Percentiles rank a stretch among this genome's conserved stretches.
These are phyloP conservation scores for Gracilaria vermiculophylla DNA, from an alignment of 23 red algal genomes.

Conservation along the genomic window DNA sequence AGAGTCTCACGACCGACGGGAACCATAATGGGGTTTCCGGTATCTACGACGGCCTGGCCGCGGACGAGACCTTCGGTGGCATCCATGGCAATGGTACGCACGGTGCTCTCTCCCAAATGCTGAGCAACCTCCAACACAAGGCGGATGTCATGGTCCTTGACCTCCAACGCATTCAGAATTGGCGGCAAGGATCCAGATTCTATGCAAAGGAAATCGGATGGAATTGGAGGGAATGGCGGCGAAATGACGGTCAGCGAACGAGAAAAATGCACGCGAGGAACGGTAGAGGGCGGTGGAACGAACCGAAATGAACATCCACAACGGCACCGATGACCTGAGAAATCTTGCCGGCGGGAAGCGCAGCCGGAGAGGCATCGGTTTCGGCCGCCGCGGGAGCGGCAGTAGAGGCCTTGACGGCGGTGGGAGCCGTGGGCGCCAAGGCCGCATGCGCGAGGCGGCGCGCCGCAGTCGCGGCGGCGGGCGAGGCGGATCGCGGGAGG, in stretches of 20 bases:
- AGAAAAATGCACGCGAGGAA: neutral
- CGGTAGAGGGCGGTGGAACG: neutral
- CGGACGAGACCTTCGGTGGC: conserved; percentile 98
- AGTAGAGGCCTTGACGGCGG: conserved; percentile 22
- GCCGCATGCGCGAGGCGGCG: conserved; percentile 27
- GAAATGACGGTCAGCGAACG: neutral
- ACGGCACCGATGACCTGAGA: conserved; percentile 99
- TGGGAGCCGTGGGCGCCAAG: conserved; percentile 19
- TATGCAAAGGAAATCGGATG: neutral
- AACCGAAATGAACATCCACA: conserved; percentile 96
- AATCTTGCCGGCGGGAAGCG: conserved; percentile 65
- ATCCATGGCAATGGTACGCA: conserved; percentile 98
- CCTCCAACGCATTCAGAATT: conserved; percentile 96
- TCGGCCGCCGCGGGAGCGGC: conserved; percentile 27
- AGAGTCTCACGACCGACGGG: conserved; percentile 96
- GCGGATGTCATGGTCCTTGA: conserved; percentile 88
- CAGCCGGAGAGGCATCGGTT: conserved; percentile 13
- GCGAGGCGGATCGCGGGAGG: conserved; percentile 6
- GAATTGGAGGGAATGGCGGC: neutral
- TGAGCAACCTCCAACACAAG: conserved; percentile 98
- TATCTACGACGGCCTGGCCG: conserved; percentile 90
- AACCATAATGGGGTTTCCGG: conserved; percentile 91
- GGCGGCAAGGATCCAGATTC: conserved; percentile 78
- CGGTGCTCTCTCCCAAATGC: conserved; percentile 98
- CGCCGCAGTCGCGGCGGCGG: conserved; percentile 33